Evolutionary conservation across 495 filamentous ascomycete genomes (phyloP), one percentile per base, ranked within the genome.

Genomic region (Hypoxylon intermedium): DNA sequence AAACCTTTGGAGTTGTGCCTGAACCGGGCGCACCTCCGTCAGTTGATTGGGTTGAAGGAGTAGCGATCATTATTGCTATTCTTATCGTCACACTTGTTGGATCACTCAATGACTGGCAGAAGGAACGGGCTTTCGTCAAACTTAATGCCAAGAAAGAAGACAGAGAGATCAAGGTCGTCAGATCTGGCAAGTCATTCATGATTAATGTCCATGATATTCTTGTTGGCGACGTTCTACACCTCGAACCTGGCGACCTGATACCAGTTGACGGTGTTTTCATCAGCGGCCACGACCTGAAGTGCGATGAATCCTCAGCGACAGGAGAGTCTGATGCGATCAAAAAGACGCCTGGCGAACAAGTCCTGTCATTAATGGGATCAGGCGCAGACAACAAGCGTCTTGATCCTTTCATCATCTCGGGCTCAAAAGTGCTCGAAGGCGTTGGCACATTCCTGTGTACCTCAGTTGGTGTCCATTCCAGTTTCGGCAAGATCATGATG

Each of bases 171-270:
- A 92, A 91, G 57, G 85, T 89, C 13, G 79, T 89, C 36, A 86
- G 91, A 12, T 93, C 89, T 2, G 91, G 91, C 37, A 87, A 83
- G 65, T 88, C 85, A 0, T 77, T 79, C 38, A 88, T 91, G 73
- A 87, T 97, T 26, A 91, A 88, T 0, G 83, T 96, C 28, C 83
- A 89, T 67, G 89, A 95, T 61, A 72, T 97, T 28, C 78, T 92
- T 4, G 92, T 89, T 13, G 93, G 93, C 31, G 93, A 96, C 68
- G 82, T 97, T 15, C 80, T 96, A 58, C 83, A 88, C 59, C 72
- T 96, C 21, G 90, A 95, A 69, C 87, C 91, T n/a, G 93, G 93
- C 54, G 92, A 97, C 67, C 80, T 96, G 67, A 82, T 96, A 52
- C 89, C 89, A 0, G 89, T 89, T 0, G 89, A 93, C 66, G 89